Conservation (phyloP, 23 red algal genomes). For the Gracilaria gracilis region DNA sequence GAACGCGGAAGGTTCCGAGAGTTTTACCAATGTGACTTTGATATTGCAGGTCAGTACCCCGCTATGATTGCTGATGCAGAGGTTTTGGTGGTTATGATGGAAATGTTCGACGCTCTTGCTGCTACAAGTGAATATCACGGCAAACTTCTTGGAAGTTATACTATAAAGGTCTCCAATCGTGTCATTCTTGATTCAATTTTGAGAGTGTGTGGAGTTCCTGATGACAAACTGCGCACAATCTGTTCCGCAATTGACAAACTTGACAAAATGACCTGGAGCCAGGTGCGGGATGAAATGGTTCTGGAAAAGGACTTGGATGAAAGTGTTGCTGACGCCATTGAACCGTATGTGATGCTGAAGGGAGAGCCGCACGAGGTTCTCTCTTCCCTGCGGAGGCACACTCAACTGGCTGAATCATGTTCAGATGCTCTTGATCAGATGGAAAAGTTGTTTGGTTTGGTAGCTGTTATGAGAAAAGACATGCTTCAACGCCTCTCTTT, state of each 20-base stretch:
- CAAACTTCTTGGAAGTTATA: conserved; percentile 67
- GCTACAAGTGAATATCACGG: conserved; percentile 71
- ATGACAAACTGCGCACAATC: conserved; percentile 84
- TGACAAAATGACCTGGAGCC: conserved; percentile 90
- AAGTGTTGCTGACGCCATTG: conserved; percentile 80
- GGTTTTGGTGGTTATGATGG: conserved; percentile 94
- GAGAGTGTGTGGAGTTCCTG: conserved; percentile 89
- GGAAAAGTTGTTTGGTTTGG: conserved; percentile 79
- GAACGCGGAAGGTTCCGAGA: conserved; percentile 95
- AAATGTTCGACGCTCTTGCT: conserved; percentile 89
- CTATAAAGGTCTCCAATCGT: conserved; percentile 92
- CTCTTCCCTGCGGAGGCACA: conserved; percentile 55
- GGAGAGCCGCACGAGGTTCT: conserved; percentile 74
- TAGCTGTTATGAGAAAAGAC: conserved; percentile 73
- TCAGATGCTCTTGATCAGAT: conserved; percentile 82
- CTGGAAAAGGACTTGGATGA: conserved; percentile 84
- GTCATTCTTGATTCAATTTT: conserved; percentile 90
- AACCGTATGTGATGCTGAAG: conserved; percentile 61
- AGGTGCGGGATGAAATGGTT: conserved; percentile 92
- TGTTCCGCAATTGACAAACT: conserved; percentile 98
- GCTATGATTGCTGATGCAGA: conserved; percentile 87
- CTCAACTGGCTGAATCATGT: conserved; percentile 42
- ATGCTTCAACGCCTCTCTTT: conserved; percentile 66
- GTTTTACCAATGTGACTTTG: conserved; percentile 99
- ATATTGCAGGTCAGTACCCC: conserved; percentile 95